Base-by-base conservation (phyloP, 345 rosid genomes). In the Geranium rotundifolium region DNA sequence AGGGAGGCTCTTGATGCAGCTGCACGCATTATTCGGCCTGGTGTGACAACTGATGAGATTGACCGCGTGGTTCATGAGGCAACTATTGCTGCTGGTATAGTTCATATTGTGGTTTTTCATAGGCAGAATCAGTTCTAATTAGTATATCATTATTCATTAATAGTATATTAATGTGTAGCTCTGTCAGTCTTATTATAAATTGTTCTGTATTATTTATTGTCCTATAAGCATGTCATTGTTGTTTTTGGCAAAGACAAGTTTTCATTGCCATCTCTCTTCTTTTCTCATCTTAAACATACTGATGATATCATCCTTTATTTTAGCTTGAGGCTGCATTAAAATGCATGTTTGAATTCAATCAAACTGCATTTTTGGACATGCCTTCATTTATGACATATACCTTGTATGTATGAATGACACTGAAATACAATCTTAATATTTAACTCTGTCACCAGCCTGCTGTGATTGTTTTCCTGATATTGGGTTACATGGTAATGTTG, bases 11-110 rank as follows among this genome's bases (percentile, higher is more conserved):
- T 93, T 83, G 97, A 93, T 80, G 99, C 86, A 49, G 99, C 86
- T 16, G 99, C 97, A 57, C 77, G 81, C 49, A 60, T 81, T 30
- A 81, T 93, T 77, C 74, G 70, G 66, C 90, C 97, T 54, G 96
- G 97, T 58, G 87, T 93, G 59, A 93, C 95, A 56, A 93, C 99
- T 19, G 99, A 90, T 80, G 97, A 90, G 80, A 86, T 93, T 75
- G 97, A 93, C 82, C 81, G 79, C 46, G 96, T 85, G 63, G 96
- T 86, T 70, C 97, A 90, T 52, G 99, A 90, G 71, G 87, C 89
- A 65, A 88, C 99, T 65, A 71, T 90, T 63, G 82, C 88, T 61
- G 86, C 85, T 64, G 99, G 99, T 93, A 74, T 60, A 8, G 72
- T 63, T 55, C 49, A 55, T 61, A 17, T 5, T n/a, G 60, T 19